A percentile compares a stretch with the other conserved stretches of the same genome.
Evolutionary conservation across 768 basidiomycete genomes (phyloP).

Genomic region (Hemileccinum impolitum): DNA sequence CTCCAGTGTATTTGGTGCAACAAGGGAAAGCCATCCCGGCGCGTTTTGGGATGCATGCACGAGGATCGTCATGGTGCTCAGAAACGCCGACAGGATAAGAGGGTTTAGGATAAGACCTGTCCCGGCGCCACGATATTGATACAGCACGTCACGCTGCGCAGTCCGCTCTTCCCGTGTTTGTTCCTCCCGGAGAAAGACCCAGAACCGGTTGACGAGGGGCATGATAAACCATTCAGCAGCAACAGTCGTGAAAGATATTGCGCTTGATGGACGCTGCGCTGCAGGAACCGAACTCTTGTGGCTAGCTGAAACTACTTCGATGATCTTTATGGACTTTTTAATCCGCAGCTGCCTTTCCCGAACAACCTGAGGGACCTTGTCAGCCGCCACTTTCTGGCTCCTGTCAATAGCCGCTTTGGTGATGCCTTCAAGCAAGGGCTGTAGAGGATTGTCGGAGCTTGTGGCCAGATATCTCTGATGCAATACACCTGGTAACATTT

Average conservation of each 20-base stretch:
- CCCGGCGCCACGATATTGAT: conserved; percentile 67
- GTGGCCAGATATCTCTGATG: conserved; percentile 64
- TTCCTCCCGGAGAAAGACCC: conserved; percentile 87
- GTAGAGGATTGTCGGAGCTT: conserved; percentile 42
- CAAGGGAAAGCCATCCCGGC: conserved; percentile 72
- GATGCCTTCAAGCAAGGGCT: conserved; percentile 59
- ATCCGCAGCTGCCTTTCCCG: conserved; percentile 77
- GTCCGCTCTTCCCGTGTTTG: conserved; percentile 73
- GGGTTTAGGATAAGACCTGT: conserved; percentile 82
- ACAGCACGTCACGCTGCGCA: conserved; percentile 47
- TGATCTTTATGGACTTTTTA: conserved; percentile 43
- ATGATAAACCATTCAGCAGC: conserved; percentile 87
- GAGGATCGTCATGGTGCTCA: conserved; percentile 74
- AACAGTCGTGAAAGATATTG: conserved; percentile 56
- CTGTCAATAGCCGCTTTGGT: conserved; percentile 60
- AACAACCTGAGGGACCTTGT: conserved; percentile 56
- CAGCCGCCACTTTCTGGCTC: conserved; percentile 50
- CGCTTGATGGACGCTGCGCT: conserved; percentile 3
- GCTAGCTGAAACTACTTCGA: conserved; percentile 35
- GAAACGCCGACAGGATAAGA: conserved; percentile 68
- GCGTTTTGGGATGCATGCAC: conserved; percentile 82
- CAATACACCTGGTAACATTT: conserved; percentile 64
- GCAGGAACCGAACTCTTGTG: conserved; percentile 14
- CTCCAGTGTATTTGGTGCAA: conserved; percentile 81
- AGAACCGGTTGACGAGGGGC: conserved; percentile 92